phyloP scores from a whole-genome alignment of 306 rosid species.

The Rubus idaeus region DNA sequence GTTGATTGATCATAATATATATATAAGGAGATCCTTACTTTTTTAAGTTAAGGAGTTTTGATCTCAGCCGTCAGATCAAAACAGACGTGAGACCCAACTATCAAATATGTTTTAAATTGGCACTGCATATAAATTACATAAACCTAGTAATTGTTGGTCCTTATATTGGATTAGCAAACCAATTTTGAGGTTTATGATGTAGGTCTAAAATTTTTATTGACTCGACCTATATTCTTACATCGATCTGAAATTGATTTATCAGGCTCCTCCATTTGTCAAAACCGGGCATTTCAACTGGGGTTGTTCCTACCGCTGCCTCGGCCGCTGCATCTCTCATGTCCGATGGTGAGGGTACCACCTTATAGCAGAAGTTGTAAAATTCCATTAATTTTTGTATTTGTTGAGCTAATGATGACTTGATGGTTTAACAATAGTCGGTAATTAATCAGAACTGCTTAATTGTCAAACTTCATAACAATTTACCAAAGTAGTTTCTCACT shows the following conservation, averaged over 20 bases:
- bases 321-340: constrained; percentile 97
- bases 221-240: constrained; percentile 4
- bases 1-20: background rate
- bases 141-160: background rate
- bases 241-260: constrained; percentile 39
- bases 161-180: background rate
- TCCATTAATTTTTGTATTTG: constrained; percentile 6
- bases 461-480: background rate
- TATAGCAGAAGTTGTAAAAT: constrained; percentile 33
- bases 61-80: too few relatives aligned
- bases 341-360: constrained; percentile 76
- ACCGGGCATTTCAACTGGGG: constrained; percentile 90
- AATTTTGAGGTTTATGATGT: constrained; percentile 2
- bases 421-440: background rate
- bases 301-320: constrained; percentile 94
- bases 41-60: too few relatives aligned
- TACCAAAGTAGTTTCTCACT: background rate
- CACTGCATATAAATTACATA: background rate
- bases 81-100: too few relatives aligned
- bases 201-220: constrained; percentile 15
- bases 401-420: background rate
- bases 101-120: too few relatives aligned
- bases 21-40: too few relatives aligned
- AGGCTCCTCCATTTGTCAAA: constrained; percentile 96
- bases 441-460: background rate